phyloP scores from a whole-genome alignment of 768 basidiomycete genomes.

The Gyrodon lividus region DNA sequence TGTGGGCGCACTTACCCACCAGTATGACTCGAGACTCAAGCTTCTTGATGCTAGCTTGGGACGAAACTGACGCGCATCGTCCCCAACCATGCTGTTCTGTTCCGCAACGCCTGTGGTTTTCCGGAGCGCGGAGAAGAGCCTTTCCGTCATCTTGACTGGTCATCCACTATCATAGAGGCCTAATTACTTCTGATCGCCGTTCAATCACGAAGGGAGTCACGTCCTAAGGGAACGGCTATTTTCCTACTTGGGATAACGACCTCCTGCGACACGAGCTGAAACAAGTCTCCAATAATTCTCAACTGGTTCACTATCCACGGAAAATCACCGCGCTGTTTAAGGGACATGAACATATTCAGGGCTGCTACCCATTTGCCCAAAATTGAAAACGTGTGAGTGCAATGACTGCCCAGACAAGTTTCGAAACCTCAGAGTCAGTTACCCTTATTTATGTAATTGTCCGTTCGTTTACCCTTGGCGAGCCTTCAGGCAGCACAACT shows the following conservation, averaged over 20 bases:
- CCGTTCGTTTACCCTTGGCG: neutral
- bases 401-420: neutral
- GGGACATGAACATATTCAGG: neutral
- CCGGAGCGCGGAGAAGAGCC: neutral
- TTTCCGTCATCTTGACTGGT: neutral
- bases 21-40: neutral
- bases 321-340: neutral
- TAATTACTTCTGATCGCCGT: neutral
- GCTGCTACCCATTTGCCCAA: neutral
- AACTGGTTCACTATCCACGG: neutral
- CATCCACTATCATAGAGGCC: neutral
- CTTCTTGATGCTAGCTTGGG: neutral
- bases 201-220: neutral
- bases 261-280: neutral
- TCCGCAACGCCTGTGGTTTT: neutral
- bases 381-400: neutral
- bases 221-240: neutral
- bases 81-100: neutral
- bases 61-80: neutral
- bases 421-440: neutral
- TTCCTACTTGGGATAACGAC: neutral
- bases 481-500: neutral
- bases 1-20: constrained; percentile 1
- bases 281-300: neutral
- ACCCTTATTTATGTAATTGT: neutral